These are phyloP conservation scores for Escallonia rubra DNA, from an alignment of 129 eudicot genomes.

Conservation along the genomic window DNA sequence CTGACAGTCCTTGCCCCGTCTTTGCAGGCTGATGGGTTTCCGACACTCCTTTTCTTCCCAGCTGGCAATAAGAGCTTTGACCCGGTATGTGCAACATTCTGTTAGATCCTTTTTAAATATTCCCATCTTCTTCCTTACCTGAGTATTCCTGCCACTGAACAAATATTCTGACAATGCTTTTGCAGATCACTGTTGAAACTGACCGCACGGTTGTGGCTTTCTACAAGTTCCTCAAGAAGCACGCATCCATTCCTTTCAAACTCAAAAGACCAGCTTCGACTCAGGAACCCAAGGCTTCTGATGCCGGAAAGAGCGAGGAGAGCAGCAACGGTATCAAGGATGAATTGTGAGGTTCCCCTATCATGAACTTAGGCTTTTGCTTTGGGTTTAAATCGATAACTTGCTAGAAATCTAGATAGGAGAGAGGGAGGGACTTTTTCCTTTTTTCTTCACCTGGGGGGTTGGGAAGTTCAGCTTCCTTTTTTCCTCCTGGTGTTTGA, in stretches of 20 bases:
- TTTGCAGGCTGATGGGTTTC: constrained; percentile 76
- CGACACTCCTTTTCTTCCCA: constrained; percentile 85
- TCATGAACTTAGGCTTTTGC: too few species aligned
- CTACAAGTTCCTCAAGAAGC: constrained; percentile 74
- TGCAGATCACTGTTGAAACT: constrained; percentile 59
- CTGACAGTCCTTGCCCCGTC: not conserved
- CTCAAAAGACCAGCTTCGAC: constrained; percentile 52
- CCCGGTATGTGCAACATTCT: constrained; percentile 41
- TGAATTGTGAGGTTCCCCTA: constrained; percentile 23
- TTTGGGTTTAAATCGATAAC: too few species aligned
- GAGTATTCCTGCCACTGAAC: not conserved
- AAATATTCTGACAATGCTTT: not conserved
- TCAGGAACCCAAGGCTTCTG: constrained; percentile 7
- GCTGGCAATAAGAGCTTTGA: constrained; percentile 83
- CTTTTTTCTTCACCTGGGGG: too few species aligned
- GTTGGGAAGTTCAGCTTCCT: too few species aligned
- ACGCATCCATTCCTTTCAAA: constrained; percentile 74
- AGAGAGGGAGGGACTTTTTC: too few species aligned
- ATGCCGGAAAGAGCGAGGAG: constrained; percentile 17
- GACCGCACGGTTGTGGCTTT: constrained; percentile 59
- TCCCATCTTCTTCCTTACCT: too few species aligned
- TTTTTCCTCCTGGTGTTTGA: too few species aligned
- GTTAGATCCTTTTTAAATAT: too few species aligned
- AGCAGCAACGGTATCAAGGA: constrained; percentile 41
- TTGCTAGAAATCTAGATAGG: too few species aligned